These are phyloP conservation scores for Metarhizium humberi DNA, from an alignment of 2,329 filamentous ascomycete species.

Conservation along the genomic window DNA sequence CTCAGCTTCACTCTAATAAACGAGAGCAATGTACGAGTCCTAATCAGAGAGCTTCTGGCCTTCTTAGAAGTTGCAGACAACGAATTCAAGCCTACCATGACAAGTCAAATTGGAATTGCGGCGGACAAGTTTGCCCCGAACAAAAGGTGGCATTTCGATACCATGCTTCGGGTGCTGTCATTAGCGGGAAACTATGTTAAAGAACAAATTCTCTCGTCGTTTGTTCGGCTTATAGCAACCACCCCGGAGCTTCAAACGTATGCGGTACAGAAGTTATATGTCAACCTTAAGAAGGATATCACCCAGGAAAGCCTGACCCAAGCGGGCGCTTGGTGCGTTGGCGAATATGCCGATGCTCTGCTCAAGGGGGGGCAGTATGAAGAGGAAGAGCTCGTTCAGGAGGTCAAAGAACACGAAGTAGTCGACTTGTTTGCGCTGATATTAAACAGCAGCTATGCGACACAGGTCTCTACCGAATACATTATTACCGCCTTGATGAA, in stretches of 20 bases:
- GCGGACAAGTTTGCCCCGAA: slow-evolving; percentile 94
- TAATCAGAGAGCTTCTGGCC: slow-evolving; percentile 85
- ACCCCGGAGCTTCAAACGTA: slow-evolving; percentile 94
- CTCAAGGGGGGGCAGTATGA: slow-evolving; percentile 85
- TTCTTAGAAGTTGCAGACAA: slow-evolving; percentile 97
- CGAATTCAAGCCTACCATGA: slow-evolving; percentile 98
- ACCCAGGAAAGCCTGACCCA: slow-evolving; percentile 93
- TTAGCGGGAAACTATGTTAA: slow-evolving; percentile 95
- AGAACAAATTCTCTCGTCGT: slow-evolving; percentile 94
- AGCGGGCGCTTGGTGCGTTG: slow-evolving; percentile 93
- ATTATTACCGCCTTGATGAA: slow-evolving; percentile 95
- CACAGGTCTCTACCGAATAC: slow-evolving; percentile 86
- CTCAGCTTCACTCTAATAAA: slow-evolving; percentile 98
- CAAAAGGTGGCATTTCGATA: slow-evolving; percentile 97
- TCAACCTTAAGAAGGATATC: slow-evolving; percentile 87
- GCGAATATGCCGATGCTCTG: slow-evolving; percentile 90
- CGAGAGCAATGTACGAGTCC: slow-evolving; percentile 85
- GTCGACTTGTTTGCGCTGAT: slow-evolving; percentile 90
- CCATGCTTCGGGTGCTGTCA: slow-evolving; percentile 88
- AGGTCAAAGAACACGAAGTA: slow-evolving; percentile 79
- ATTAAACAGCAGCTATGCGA: slow-evolving; percentile 88
- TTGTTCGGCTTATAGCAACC: slow-evolving; percentile 89
- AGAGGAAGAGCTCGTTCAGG: slow-evolving; percentile 76
- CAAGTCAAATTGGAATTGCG: slow-evolving; percentile 92
- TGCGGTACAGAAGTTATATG: slow-evolving; percentile 89